A percentile compares a stretch with the other conserved stretches of the same genome.
These are phyloP conservation scores for Tricholoma hemisulphureum DNA, from an alignment of 768 basidiomycete genomes.

Conservation along the genomic window DNA sequence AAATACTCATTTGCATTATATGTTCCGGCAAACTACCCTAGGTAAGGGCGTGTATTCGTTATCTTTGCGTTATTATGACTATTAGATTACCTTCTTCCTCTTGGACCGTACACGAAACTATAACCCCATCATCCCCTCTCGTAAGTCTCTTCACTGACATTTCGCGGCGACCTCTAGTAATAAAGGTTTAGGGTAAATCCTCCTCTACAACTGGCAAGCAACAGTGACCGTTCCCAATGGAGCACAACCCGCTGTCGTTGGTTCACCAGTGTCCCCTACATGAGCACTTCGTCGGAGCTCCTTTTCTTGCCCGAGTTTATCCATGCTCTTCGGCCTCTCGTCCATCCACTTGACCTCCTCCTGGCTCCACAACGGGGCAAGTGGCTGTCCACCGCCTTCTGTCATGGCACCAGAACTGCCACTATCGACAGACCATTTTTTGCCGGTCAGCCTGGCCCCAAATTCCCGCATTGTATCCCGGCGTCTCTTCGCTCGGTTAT, in stretches of 20 bases:
- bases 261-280: not conserved
- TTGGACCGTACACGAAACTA: not conserved
- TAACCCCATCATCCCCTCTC: not conserved
- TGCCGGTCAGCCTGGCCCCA: not conserved
- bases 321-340: constrained; percentile 27
- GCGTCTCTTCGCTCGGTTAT: not conserved
- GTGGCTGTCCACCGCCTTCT: not conserved
- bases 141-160: not conserved
- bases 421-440: not conserved
- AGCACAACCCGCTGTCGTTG: not conserved
- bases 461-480: not conserved
- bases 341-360: constrained; percentile 34
- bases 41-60: not conserved
- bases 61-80: not conserved
- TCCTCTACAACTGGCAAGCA: constrained; percentile 3
- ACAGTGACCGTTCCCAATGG: not conserved
- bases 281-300: constrained; percentile 20
- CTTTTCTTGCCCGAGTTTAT: constrained; percentile 29
- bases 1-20: not conserved
- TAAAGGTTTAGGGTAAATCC: not conserved
- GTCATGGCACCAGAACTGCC: not conserved
- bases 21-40: not conserved
- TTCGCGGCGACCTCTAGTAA: not conserved
- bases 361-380: constrained; percentile 12
- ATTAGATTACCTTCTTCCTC: not conserved